Percentiles rank a stretch among this genome's conserved stretches.
Conservation (phyloP, 345 rosid species). For the Conringia planisiliqua region DNA sequence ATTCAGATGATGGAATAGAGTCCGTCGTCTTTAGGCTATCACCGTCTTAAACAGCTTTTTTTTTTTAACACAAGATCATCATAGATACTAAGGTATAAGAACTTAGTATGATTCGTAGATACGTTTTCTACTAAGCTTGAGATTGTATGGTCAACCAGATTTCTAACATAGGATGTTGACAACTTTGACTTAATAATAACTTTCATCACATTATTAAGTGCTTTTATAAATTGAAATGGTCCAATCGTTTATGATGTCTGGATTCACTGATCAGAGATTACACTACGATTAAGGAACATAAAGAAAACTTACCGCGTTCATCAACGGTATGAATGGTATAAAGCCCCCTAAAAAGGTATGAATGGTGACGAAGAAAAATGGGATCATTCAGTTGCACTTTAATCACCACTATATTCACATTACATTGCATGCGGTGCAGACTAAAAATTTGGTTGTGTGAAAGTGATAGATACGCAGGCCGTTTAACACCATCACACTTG, state of each 20-base stretch:
- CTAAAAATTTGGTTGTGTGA: neutral
- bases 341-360: neutral
- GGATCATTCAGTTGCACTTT: neutral
- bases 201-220: neutral
- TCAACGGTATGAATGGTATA: neutral
- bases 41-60: constrained; percentile 16
- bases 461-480: neutral
- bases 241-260: neutral
- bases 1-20: neutral
- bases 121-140: constrained; percentile 5
- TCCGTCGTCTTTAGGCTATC: neutral
- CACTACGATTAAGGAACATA: neutral
- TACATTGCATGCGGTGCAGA: no score
- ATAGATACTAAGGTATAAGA: constrained; percentile 1
- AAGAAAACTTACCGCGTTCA: neutral
- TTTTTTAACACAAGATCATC: constrained; percentile 26
- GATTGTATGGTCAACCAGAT: constrained; percentile 20
- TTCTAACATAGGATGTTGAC: constrained; percentile 23
- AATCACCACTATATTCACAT: neutral
- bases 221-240: neutral
- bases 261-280: neutral
- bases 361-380: neutral
- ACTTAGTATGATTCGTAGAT: constrained; percentile 11
- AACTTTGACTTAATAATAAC: neutral
- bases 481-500: neutral